A percentile compares a stretch with the other conserved stretches of the same genome.
These are phyloP conservation scores for Chaetothyriales sp. DNA, from an alignment of 2,329 filamentous ascomycete species.

Conservation along the genomic window DNA sequence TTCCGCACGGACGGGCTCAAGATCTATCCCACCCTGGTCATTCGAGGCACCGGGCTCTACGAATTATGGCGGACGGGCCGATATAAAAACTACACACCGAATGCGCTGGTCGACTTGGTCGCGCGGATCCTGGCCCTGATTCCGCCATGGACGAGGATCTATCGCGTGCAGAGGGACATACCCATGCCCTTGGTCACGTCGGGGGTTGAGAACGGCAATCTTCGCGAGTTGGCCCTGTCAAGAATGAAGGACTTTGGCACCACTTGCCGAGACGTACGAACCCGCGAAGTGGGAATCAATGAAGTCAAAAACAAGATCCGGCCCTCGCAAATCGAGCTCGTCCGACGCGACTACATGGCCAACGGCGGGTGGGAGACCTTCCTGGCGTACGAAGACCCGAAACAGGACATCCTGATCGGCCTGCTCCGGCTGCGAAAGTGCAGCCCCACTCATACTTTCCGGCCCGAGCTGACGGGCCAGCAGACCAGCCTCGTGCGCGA, in stretches of 20 bases:
- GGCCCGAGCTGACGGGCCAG: slow-evolving; percentile 70
- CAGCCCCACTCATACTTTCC: slow-evolving; percentile 78
- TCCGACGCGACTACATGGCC: slow-evolving; percentile 82
- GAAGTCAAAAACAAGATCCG: slow-evolving; percentile 98
- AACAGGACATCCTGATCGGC: slow-evolving; percentile 93
- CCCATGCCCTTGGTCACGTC: slow-evolving; percentile 99
- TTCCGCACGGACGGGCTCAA: slow-evolving; percentile 95
- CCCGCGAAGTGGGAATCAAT: slow-evolving; percentile 92
- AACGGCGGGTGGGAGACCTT: slow-evolving; percentile 99
- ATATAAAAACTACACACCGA: slow-evolving; percentile 98
- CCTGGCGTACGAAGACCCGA: slow-evolving; percentile 91
- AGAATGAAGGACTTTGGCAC: slow-evolving; percentile 99
- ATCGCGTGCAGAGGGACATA: slow-evolving; percentile 94
- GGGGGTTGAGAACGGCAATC: slow-evolving; percentile 92
- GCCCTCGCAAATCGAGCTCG: slow-evolving; percentile 87
- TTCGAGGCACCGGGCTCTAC: slow-evolving; percentile 88
- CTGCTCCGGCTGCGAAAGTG: slow-evolving; percentile 81
- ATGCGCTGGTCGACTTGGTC: slow-evolving; percentile 86
- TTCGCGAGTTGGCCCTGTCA: slow-evolving; percentile 83
- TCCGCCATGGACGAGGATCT: slow-evolving; percentile 95
- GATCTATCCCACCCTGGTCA: slow-evolving; percentile 95
- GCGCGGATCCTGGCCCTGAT: slow-evolving; percentile 90
- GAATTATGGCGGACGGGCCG: slow-evolving; percentile 93
- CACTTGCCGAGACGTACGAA: slow-evolving; percentile 87
- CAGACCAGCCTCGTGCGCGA: slow-evolving; percentile 86